Base-by-base conservation (phyloP, 129 eudicot species). In the Flaveria robusta region DNA sequence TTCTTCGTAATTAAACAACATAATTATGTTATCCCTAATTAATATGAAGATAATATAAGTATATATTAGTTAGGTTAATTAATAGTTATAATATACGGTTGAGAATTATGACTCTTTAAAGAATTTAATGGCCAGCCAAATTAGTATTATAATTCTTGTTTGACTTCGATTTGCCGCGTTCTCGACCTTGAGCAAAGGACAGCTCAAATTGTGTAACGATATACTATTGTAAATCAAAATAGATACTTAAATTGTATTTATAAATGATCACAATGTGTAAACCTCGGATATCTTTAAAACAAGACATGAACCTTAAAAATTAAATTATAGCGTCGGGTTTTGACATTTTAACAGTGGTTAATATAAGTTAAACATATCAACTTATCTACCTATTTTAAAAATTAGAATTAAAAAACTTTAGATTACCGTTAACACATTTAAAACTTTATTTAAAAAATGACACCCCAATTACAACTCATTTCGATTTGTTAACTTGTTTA, bases 21-120 rank as follows among this genome's bases (percentile, higher is more conserved):
- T 22, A 58, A 10, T 60, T 74, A 60, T 74, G 70, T 43, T 42
- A 58, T 74, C 31, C 45, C 78, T 41, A 62, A 60, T 47, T 41
- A 62, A 60, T 47, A 43, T 64, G 42, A 60, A 60, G 78, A 74
- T 74, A 60, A 74, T 42, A 60, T 43, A 74, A 74, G 47, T 74
- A 59, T 46, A 45, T 74, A 43, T 74, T 59, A 60, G 43, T 26
- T 27, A 13, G 45, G 31, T 60, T 59, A 42, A 43, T 74, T 24
- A 59, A 59, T 59, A 43, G 9, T 41, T 73, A 58, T 56, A 19
- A 19, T 18, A 54, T 54, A 54, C 0, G 5, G 26, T 20, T 58
- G 31, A 58, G 15, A 58, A 58, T 27, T 7, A 70, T 70, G 74
- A 70, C 77, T 56, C 66, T 56, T 54, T 23, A 41, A 41, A 72